Conservation (phyloP, 306 rosid genomes). For the Hippophae tibetana region DNA sequence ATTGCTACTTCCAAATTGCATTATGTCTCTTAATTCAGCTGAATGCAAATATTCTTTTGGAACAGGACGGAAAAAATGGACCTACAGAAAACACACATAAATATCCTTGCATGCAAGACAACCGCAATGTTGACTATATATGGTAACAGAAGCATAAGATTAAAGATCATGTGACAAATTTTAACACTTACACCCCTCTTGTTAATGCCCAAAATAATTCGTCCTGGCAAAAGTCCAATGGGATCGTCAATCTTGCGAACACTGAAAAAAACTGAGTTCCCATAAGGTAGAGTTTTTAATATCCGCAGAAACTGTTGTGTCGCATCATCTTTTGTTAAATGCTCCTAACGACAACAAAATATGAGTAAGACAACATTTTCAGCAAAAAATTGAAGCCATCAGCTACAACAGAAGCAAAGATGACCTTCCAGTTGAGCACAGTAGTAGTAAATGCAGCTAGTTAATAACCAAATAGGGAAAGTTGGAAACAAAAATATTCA, state of each 20-base stretch:
- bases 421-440: too few species aligned
- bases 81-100: slow-evolving; percentile 26
- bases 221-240: slow-evolving; percentile 88
- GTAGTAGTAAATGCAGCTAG: too few species aligned
- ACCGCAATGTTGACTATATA: neutral
- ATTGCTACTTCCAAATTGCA: slow-evolving; percentile 96
- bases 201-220: slow-evolving; percentile 85
- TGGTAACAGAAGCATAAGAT: neutral
- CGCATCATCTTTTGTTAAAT: slow-evolving; percentile 80
- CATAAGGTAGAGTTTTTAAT: slow-evolving; percentile 80
- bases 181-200: slow-evolving; percentile 72
- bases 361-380: slow-evolving; percentile 1
- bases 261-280: slow-evolving; percentile 80
- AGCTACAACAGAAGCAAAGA: too few species aligned
- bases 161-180: neutral
- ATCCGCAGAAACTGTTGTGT: slow-evolving; percentile 84
- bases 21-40: slow-evolving; percentile 91
- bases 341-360: slow-evolving; percentile 38
- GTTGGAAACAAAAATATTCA: too few species aligned
- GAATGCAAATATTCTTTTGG: slow-evolving; percentile 94
- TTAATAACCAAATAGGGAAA: too few species aligned
- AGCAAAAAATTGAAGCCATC: too few species aligned
- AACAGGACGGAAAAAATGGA: slow-evolving; percentile 91
- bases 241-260: slow-evolving; percentile 96
- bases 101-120: neutral